Conservation (phyloP, 2,329 filamentous ascomycete species). For the Escovopsis sp. region DNA sequence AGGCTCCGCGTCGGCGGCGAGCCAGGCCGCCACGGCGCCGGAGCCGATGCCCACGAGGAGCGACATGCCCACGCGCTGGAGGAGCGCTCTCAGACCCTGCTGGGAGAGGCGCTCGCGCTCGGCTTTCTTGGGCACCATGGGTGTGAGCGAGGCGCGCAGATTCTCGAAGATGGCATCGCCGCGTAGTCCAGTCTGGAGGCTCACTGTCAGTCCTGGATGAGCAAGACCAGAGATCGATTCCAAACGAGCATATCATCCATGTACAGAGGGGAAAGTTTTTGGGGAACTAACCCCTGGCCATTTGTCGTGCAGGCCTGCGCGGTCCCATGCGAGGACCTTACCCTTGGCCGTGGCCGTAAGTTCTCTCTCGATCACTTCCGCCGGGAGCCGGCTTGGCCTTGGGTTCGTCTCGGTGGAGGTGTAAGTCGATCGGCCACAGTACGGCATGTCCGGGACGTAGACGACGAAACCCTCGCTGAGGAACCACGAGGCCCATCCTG, state of each 20-base stretch:
- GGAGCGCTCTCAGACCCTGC: conserved; percentile 24
- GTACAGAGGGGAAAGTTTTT: too few relatives aligned
- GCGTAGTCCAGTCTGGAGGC: conserved; percentile 15
- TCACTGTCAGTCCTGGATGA: conserved; percentile 1
- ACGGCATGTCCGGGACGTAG: conserved; percentile 27
- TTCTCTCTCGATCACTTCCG: conserved; percentile 12
- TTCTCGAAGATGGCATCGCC: conserved; percentile 33
- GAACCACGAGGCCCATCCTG: conserved; percentile 32
- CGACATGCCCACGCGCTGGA: conserved; percentile 25
- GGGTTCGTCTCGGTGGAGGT: conserved; percentile 7
- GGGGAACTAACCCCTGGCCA: conserved; percentile 22
- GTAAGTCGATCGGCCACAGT: conserved; percentile 21
- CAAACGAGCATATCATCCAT: too few relatives aligned
- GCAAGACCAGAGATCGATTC: not conserved
- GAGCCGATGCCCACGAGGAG: conserved; percentile 36
- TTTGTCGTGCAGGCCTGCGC: conserved; percentile 17
- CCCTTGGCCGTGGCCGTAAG: conserved; percentile 17
- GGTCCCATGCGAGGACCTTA: conserved; percentile 9
- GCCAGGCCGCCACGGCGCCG: conserved; percentile 29
- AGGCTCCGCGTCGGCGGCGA: conserved; percentile 32
- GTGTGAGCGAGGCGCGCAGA: conserved; percentile 29
- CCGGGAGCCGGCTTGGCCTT: conserved; percentile 6
- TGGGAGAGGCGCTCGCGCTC: conserved; percentile 18
- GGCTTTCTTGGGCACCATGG: conserved; percentile 13
- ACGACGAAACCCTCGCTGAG: conserved; percentile 25